Evolutionary conservation across 2,329 filamentous ascomycete species (phyloP).

Genomic region (Parafenestella ontariensis): DNA sequence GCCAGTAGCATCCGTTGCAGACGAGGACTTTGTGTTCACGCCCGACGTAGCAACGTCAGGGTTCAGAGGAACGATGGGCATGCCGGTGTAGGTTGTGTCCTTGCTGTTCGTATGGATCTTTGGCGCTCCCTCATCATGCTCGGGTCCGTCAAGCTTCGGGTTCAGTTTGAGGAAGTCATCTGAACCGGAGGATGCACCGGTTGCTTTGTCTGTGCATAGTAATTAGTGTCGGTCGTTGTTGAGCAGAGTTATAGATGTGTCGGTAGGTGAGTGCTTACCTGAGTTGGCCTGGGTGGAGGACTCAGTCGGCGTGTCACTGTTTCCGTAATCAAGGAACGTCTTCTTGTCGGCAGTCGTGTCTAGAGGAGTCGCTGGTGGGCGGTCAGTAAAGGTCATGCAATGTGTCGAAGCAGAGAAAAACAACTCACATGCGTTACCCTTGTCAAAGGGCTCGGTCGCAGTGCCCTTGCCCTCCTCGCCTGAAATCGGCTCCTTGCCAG

Average conservation of each 20-base stretch:
- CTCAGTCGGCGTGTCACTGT: conserved; percentile 43
- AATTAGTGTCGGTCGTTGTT: background rate
- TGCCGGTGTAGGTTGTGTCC: conserved; percentile 19
- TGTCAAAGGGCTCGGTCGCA: conserved; percentile 77
- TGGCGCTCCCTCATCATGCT: conserved; percentile 9
- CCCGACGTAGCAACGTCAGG: conserved; percentile 25
- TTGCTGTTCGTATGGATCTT: conserved; percentile 20
- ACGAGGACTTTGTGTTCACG: conserved; percentile 26
- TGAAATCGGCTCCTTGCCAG: conserved; percentile 72
- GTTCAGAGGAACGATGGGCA: conserved; percentile 27
- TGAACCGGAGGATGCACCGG: conserved; percentile 4
- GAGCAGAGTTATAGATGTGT: background rate
- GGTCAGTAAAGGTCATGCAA: background rate
- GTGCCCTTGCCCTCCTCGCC: conserved; percentile 72
- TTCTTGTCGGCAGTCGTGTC: conserved; percentile 5
- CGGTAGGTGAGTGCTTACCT: background rate
- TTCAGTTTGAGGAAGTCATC: conserved; percentile 25
- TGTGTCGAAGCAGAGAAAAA: too few species aligned
- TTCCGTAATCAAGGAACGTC: background rate
- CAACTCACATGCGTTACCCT: conserved; percentile 63
- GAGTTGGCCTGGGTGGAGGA: background rate
- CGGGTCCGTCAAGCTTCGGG: conserved; percentile 13
- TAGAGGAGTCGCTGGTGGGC: conserved; percentile 8
- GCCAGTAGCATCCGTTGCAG: conserved; percentile 38
- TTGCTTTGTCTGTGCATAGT: background rate